Evolutionary conservation across 2,329 filamentous ascomycete species (phyloP).

Genomic region (Bertia moriformis): DNA sequence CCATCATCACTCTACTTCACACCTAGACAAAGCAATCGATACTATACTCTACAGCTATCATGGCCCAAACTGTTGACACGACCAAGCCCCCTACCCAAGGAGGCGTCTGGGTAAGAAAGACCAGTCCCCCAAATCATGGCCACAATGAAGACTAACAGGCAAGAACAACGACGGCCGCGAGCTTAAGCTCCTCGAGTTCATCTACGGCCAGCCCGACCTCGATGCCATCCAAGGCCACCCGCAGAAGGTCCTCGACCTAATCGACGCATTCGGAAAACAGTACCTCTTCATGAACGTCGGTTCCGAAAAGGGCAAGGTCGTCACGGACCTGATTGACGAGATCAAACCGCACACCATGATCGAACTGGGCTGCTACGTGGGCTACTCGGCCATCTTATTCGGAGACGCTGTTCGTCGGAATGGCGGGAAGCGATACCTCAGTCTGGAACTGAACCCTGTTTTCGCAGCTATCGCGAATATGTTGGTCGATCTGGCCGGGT

Average conservation of each 20-base stretch:
- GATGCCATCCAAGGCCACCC: constrained; percentile 51
- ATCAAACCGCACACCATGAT: constrained; percentile 57
- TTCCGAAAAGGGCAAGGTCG: constrained; percentile 57
- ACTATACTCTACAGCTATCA: too few species aligned
- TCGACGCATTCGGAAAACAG: constrained; percentile 43
- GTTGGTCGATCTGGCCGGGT: constrained; percentile 60
- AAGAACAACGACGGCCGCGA: too few species aligned
- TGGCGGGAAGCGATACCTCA: constrained; percentile 54
- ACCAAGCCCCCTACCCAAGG: too few species aligned
- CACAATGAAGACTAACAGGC: too few species aligned
- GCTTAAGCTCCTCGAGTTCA: background rate
- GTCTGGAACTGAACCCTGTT: constrained; percentile 59
- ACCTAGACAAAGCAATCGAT: too few species aligned
- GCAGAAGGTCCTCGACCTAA: constrained; percentile 45
- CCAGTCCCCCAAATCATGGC: too few species aligned
- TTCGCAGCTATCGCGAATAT: constrained; percentile 57
- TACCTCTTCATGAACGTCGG: constrained; percentile 61
- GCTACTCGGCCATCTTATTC: constrained; percentile 69
- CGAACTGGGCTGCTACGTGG: constrained; percentile 68
- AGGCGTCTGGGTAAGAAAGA: too few species aligned
- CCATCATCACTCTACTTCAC: too few species aligned
- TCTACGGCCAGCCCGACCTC: constrained; percentile 21
- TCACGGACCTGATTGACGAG: constrained; percentile 52
- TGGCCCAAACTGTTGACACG: too few species aligned
- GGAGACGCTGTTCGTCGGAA: constrained; percentile 47